Conservation (phyloP, 2,329 filamentous ascomycete species). For the Ascochyta pisi region DNA sequence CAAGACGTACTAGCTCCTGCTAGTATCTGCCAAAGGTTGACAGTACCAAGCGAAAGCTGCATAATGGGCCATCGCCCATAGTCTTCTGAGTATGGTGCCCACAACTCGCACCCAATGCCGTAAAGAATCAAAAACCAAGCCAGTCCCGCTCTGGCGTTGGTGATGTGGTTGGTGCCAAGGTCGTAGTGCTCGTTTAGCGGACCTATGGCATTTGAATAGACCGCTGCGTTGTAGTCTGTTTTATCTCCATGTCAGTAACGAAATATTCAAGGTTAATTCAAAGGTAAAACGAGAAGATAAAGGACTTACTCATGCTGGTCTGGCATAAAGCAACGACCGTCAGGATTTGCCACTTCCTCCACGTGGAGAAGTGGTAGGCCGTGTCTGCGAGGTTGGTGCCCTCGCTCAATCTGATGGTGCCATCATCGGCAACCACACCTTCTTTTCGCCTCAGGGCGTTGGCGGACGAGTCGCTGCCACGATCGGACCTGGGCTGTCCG, state of each 20-base stretch:
- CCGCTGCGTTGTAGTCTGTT: conserved; percentile 61
- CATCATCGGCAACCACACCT: not conserved
- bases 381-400: conserved; percentile 41
- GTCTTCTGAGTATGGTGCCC: conserved; percentile 82
- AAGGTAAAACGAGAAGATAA: conserved; percentile 22
- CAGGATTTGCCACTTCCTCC: conserved; percentile 62
- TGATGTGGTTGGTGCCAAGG: conserved; percentile 42
- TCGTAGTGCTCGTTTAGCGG: conserved; percentile 66
- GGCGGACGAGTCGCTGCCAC: not conserved
- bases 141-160: conserved; percentile 62
- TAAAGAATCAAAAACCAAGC: conserved; percentile 81
- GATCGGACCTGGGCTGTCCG: not conserved
- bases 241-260: conserved; percentile 36
- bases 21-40: conserved; percentile 72
- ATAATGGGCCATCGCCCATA: conserved; percentile 77
- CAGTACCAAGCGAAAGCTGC: conserved; percentile 73
- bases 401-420: conserved; percentile 23
- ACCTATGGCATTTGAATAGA: conserved; percentile 61
- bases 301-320: conserved; percentile 57
- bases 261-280: conserved; percentile 37
- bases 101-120: conserved; percentile 84
- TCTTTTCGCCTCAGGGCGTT: not conserved
- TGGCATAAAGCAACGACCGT: conserved; percentile 61
- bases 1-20: conserved; percentile 69
- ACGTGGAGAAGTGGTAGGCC: conserved; percentile 55